These are phyloP conservation scores for Globisporangium nagaii DNA, from an alignment of 352 stramenopile species.

Conservation along the genomic window DNA sequence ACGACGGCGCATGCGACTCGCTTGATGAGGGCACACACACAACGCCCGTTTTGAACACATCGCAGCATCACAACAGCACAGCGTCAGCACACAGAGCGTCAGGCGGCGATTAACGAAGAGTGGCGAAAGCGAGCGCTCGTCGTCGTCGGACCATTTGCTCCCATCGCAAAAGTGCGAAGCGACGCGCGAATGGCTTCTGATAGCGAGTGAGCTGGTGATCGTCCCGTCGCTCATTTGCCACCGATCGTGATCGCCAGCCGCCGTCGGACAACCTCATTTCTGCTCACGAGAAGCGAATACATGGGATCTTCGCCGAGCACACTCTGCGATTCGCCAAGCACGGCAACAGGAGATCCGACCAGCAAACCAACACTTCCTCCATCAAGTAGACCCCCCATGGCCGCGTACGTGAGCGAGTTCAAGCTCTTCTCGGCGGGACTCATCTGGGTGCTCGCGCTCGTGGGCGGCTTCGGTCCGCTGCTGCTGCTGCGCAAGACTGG, in stretches of 20 bases:
- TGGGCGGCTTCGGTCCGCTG: slow-evolving; percentile 49
- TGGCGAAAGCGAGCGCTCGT: not conserved
- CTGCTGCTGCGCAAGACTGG: slow-evolving; percentile 29
- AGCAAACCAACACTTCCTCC: not conserved
- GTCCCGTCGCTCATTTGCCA: too few relatives aligned
- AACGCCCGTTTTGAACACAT: too few relatives aligned
- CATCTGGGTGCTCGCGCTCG: slow-evolving; percentile 54
- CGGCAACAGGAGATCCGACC: too few relatives aligned
- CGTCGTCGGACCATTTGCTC: not conserved
- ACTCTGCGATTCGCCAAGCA: slow-evolving; percentile 4
- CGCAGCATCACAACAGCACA: too few relatives aligned
- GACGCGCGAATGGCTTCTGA: too few relatives aligned
- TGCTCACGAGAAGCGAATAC: slow-evolving; percentile 1
- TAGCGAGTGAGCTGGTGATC: too few relatives aligned
- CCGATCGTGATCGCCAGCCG: not conserved
- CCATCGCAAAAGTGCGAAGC: too few relatives aligned
- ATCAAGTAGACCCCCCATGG: not conserved
- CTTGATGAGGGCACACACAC: not conserved
- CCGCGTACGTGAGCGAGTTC: slow-evolving; percentile 52
- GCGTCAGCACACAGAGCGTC: not conserved
- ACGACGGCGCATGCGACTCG: slow-evolving; percentile 8
- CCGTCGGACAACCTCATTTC: slow-evolving; percentile 1
- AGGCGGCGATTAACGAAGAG: not conserved
- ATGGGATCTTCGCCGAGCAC: not conserved
- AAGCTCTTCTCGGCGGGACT: slow-evolving; percentile 52